These are phyloP conservation scores for Globisporangium viniferum DNA, from an alignment of 352 stramenopile species.

Conservation along the genomic window DNA sequence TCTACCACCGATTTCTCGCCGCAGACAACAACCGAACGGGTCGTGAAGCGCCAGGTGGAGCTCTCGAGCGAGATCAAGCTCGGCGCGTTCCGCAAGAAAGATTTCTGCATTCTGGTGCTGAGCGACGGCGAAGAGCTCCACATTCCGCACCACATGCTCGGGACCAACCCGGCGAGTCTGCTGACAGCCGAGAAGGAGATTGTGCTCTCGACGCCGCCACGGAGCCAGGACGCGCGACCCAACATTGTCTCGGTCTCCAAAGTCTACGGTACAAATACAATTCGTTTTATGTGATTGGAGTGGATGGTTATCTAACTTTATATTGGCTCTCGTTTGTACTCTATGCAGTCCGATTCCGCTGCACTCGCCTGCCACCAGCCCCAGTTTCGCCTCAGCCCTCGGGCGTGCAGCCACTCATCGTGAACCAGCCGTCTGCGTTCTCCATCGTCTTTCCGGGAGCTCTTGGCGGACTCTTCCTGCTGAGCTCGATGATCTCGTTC, in stretches of 20 bases:
- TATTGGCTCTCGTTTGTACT: background rate
- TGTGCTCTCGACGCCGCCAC: slow-evolving; percentile 44
- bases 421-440: slow-evolving; percentile 50
- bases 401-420: slow-evolving; percentile 30
- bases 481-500: slow-evolving; percentile 74
- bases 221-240: slow-evolving; percentile 42
- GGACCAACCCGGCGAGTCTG: slow-evolving; percentile 30
- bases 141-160: slow-evolving; percentile 50
- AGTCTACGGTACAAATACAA: slow-evolving; percentile 20
- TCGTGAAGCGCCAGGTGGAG: slow-evolving; percentile 66
- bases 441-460: slow-evolving; percentile 61
- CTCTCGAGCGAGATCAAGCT: slow-evolving; percentile 49
- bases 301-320: background rate
- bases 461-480: slow-evolving; percentile 66
- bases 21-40: slow-evolving; percentile 34
- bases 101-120: slow-evolving; percentile 65
- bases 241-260: slow-evolving; percentile 57
- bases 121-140: slow-evolving; percentile 75
- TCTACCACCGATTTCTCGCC: slow-evolving; percentile 25
- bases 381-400: slow-evolving; percentile 44
- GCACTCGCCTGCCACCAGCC: slow-evolving; percentile 29
- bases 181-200: slow-evolving; percentile 52
- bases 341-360: slow-evolving; percentile 42
- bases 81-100: slow-evolving; percentile 47
- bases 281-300: background rate